Conservation (phyloP, 2,329 filamentous ascomycete genomes). For the Colletotrichum caudatum region DNA sequence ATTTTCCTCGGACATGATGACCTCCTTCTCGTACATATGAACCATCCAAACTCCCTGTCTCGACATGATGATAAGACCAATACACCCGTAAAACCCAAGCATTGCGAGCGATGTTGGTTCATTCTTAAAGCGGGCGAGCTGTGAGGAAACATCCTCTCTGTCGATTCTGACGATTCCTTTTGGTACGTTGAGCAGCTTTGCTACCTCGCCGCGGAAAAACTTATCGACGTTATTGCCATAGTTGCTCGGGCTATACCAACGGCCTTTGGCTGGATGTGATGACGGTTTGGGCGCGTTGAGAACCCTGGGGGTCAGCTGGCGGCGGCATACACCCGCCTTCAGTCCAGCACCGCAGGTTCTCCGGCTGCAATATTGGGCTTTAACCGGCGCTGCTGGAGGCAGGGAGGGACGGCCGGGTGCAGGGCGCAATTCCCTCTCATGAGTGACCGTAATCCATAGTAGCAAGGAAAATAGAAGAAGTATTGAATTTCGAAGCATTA, state of each 20-base stretch:
- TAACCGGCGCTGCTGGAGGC: no score
- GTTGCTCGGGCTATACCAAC: background rate
- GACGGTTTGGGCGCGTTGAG: background rate
- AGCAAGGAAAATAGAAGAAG: no score
- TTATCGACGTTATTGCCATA: background rate
- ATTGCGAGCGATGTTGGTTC: background rate
- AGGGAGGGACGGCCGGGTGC: no score
- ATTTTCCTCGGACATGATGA: background rate
- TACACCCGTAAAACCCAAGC: background rate
- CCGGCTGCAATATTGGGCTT: no score
- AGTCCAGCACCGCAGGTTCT: no score
- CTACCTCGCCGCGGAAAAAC: constrained; percentile 1
- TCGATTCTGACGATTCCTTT: background rate
- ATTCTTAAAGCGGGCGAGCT: background rate
- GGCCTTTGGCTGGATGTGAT: background rate
- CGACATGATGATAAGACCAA: background rate
- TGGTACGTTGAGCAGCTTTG: background rate
- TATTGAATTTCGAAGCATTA: no score
- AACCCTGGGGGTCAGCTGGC: background rate
- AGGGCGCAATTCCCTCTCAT: no score
- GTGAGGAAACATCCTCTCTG: background rate
- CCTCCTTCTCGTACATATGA: background rate
- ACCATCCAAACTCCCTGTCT: background rate
- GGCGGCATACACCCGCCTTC: no score
- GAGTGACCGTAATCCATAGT: no score